These are phyloP conservation scores for Malus hybrid DNA, from an alignment of 331 rosid species.

Conservation along the genomic window DNA sequence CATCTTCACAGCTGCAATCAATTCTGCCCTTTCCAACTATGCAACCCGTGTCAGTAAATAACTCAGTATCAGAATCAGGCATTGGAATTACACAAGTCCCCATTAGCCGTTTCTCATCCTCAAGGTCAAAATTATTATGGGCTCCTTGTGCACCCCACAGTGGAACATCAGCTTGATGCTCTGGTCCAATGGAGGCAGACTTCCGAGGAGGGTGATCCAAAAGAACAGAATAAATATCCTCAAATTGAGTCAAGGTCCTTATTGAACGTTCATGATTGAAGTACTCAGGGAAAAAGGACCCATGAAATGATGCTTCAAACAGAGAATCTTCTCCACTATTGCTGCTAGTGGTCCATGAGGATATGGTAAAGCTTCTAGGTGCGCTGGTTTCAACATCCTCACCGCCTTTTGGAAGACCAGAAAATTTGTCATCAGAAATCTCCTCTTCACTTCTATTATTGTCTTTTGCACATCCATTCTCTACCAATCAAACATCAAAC, in stretches of 20 bases:
- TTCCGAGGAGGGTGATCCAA: conserved; percentile 66
- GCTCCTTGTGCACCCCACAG: conserved; percentile 28
- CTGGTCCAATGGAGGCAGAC: conserved; percentile 48
- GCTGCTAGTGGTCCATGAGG: conserved; percentile 47
- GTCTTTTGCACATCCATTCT: conserved; percentile 37
- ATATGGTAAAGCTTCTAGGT: conserved; percentile 34
- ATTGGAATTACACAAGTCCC: conserved; percentile 68
- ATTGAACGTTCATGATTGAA: conserved; percentile 47
- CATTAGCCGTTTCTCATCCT: conserved; percentile 37
- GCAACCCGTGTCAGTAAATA: conserved; percentile 8
- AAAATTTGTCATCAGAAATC: conserved; percentile 35
- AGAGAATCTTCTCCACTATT: conserved; percentile 34
- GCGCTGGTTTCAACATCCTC: conserved; percentile 35
- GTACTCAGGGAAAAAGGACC: conserved; percentile 43
- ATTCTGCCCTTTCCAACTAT: conserved; percentile 59
- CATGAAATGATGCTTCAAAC: conserved; percentile 36
- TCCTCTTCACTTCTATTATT: conserved; percentile 37
- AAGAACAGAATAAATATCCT: conserved; percentile 63
- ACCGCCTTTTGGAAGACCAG: conserved; percentile 28
- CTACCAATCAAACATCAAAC: conserved; percentile 46
- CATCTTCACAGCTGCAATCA: conserved; percentile 62
- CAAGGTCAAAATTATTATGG: conserved; percentile 18
- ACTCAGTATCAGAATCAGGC: conserved; percentile 9
- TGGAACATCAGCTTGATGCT: conserved; percentile 78
- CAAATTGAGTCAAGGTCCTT: conserved; percentile 47